Evolutionary conservation across 2,329 filamentous ascomycete species (phyloP), one percentile per base, ranked within the genome.

Genomic region (Arthrobotrys entomopaga): DNA sequence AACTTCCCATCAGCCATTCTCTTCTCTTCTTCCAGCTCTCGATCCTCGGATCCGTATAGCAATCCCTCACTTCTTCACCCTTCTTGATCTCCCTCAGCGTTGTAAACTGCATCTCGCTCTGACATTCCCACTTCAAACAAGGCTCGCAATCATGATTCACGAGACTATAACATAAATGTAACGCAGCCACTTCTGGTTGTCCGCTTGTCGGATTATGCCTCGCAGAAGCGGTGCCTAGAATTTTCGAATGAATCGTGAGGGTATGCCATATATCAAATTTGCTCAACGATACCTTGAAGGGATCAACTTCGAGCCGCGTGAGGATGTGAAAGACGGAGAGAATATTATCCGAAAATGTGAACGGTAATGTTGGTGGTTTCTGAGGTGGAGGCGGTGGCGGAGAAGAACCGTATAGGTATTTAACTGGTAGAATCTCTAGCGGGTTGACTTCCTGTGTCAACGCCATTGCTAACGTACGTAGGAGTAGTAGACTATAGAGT

Each of bases 131-230:
- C 2, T 87, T 87, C 43, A 98, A 93, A 81, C 97, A 97, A 7
- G 95, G 95, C 80, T 97, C 89, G 82, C 95, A 99, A 81, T 93
- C 92, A 81, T 99, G 95, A 79, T 99, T 99, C 26, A 94, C 93
- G 29, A 98, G 85, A 82, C 93, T 98, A 93, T 95, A 99, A n/a
- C 65, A 69, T 19, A 73, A 34, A 69, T 69, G 93, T 26, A 98
- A 93, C 26, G 94, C 94, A 26, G 92, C 92, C 3, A 97, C 90
- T 79, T 98, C 95, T 0, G 95, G 94, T 8, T 91, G 88, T 2
- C 93, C 91, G 76, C 94, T 91, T 78, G 87, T 87, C 0, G 86
- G 86, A 75, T 87, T 92, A 77, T 95, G 89, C 43, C 91, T 87
- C 3, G 93, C 94, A 1, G 92, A 96, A 0, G 95, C 95, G 0